Evolutionary conservation across 1,284 basidiomycete species (phyloP).

Genomic region (Fomes fomentarius): DNA sequence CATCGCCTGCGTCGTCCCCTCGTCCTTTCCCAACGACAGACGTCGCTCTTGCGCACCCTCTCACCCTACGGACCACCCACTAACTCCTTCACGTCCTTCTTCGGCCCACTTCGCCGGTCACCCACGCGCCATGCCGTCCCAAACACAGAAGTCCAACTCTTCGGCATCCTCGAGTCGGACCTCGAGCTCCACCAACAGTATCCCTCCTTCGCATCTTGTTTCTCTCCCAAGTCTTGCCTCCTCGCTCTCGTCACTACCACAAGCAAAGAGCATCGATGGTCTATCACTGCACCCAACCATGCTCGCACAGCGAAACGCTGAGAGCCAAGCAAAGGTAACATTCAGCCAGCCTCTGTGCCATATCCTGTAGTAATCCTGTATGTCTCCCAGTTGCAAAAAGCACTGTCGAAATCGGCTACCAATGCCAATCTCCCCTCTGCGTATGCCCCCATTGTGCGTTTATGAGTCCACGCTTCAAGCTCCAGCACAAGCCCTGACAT

Average conservation of each 20-base stretch:
- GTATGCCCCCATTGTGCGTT: conserved; percentile 26
- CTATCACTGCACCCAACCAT: conserved; percentile 67
- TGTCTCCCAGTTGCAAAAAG: conserved; percentile 33
- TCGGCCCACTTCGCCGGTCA: conserved; percentile 17
- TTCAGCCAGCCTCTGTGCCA: background rate
- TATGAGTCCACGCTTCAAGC: conserved; percentile 3
- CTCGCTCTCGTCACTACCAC: conserved; percentile 65
- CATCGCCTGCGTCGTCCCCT: conserved; percentile 1
- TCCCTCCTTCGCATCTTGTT: conserved; percentile 52
- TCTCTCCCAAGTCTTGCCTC: conserved; percentile 71
- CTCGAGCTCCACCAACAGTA: conserved; percentile 26
- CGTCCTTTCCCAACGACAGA: conserved; percentile 13
- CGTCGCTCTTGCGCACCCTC: conserved; percentile 2
- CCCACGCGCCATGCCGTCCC: conserved; percentile 26
- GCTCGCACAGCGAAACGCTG: conserved; percentile 64
- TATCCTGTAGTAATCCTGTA: conserved; percentile 18
- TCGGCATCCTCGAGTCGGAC: conserved; percentile 19
- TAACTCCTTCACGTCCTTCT: conserved; percentile 4
- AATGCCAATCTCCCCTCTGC: conserved; percentile 19
- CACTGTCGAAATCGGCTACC: conserved; percentile 32
- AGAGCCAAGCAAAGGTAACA: conserved; percentile 74
- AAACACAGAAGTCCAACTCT: conserved; percentile 34
- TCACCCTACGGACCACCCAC: conserved; percentile 1
- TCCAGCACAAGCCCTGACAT: conserved; percentile 7
- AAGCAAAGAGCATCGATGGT: conserved; percentile 66